Evolutionary conservation across 2,329 filamentous ascomycete genomes (phyloP), one percentile per base, ranked within the genome.

Genomic region (Diaporthe helianthi): DNA sequence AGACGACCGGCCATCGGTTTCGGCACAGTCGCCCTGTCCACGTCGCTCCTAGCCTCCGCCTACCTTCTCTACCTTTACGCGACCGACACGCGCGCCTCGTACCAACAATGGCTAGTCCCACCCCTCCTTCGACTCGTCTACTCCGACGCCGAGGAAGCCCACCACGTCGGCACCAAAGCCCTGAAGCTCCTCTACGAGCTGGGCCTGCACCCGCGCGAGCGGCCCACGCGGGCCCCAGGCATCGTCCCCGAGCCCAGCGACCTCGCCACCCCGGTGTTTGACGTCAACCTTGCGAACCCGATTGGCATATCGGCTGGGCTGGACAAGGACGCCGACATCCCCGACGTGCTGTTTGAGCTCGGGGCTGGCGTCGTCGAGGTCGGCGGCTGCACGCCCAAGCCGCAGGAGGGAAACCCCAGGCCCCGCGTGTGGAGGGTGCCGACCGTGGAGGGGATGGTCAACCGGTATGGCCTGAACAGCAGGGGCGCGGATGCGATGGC

Each of bases 391-490:
- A 98, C 94, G 5, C 93, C 96, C 0, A 81, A 89, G n/a, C 91
- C 95, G 0, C 96, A 99, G 78, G 86, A 87, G 7, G 96, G 96
- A 9, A 99, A 99, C 80, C 90, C 92, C 0, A 91, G 89, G 74
- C 94, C 95, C 1, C 89, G 96, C 72, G 92, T 98, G 31, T 99
- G 97, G 82, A 89, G 96, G 26, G 82, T 98, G 7, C 91, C 93
- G 0, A 90, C 89, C 38, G 89, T 97, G 72, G 91, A 97, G 73
- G 94, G 93, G 19, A 85, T 99, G 79, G 93, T 99, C 79, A 99
- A 99, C 80, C 90, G 96, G 46, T 99, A 98, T 81, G 96, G 96
- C 0, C 89, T 99, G 75, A 98, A 98, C 82, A 97, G 93, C 15
- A 87, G 91, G 71, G 96, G 96, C 24, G 94, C 94, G 1, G 95